Evolutionary conservation across 1,284 basidiomycete genomes (phyloP), one percentile per base, ranked within the genome.

Genomic region (Phylloporus sp.): DNA sequence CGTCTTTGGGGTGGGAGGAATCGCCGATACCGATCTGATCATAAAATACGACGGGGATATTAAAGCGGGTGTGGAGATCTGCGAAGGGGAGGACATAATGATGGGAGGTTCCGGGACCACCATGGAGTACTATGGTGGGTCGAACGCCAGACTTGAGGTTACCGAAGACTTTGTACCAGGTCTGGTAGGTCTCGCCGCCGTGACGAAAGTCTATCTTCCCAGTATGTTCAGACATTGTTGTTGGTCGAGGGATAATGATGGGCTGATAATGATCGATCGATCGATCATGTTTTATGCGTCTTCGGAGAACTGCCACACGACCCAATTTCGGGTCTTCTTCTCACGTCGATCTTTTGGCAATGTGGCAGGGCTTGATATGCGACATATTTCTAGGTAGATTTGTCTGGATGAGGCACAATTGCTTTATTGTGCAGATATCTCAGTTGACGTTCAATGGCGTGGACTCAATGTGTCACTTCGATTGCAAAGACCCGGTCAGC

Each of bases 11-110:
- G 60, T 84, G 84, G 2, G 85, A 83, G 14, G 85, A 87, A 47
- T 72, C 67, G 4, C 83, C 85, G 61, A 74, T 82, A 15, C 86
- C 87, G 56, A 87, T 70, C 73, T 87, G 86, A 71, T 87, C 87
- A 73, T 88, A 87, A 65, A 88, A 70, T 56, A 88, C 70, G 70
- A 88, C 75, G 0, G 85, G 85, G 52, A 83, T 80, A 47, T 66
- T 58, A 25, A 68, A 71, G 27, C 63, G 63, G 19, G 63, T 32
- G 32, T 76, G 67, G 66, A 84, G 78, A 41, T 83, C 78, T 63
- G 67, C 70, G 65, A 84, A 73, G 25, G 80, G 78, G 59, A 81
- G 73, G 66, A 87, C 70, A 72, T 86, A 86, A 63, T 81, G 74
- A 66, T 85, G 81, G 1, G 79, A 74, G 35, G 81, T 64, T 20